Conservation (phyloP, 2,329 filamentous ascomycete species). For the Claviceps capensis region DNA sequence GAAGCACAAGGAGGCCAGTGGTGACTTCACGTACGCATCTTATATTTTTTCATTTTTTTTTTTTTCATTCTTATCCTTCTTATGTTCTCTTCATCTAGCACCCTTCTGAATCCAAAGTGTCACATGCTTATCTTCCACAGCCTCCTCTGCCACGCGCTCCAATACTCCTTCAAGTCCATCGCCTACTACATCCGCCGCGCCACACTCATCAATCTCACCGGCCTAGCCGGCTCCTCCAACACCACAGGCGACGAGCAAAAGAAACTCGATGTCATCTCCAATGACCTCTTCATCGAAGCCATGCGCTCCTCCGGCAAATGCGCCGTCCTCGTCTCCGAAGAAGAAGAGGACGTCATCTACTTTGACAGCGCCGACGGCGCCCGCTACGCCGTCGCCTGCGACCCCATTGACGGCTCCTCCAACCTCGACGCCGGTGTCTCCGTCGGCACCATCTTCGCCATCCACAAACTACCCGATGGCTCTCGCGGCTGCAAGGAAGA, state of each 20-base stretch:
- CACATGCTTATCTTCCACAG: slow-evolving; percentile 31
- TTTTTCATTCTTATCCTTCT: not conserved
- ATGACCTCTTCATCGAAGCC: slow-evolving; percentile 90
- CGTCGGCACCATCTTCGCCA: slow-evolving; percentile 91
- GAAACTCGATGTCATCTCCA: slow-evolving; percentile 98
- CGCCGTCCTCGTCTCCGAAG: slow-evolving; percentile 88
- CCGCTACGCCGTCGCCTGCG: slow-evolving; percentile 93
- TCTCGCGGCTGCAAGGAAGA: slow-evolving; percentile 68
- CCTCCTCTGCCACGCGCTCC: slow-evolving; percentile 89
- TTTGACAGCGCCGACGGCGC: slow-evolving; percentile 63
- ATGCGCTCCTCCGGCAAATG: slow-evolving; percentile 91
- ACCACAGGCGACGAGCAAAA: slow-evolving; percentile 96
- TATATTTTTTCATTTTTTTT: slow-evolving; percentile 10
- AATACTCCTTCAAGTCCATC: slow-evolving; percentile 99
- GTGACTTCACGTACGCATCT: slow-evolving; percentile 80
- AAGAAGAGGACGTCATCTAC: slow-evolving; percentile 84
- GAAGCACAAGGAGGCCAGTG: slow-evolving; percentile 87
- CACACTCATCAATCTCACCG: slow-evolving; percentile 87
- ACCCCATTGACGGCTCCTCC: slow-evolving; percentile 94
- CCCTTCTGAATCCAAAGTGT: not conserved
- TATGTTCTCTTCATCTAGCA: too few relatives aligned
- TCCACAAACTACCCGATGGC: slow-evolving; percentile 77
- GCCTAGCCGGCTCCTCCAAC: slow-evolving; percentile 88
- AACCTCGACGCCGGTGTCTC: slow-evolving; percentile 97
- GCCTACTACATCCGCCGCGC: slow-evolving; percentile 97